phyloP scores from a whole-genome alignment of 2,329 filamentous ascomycete genomes.

The Aspergillaceae sp. region DNA sequence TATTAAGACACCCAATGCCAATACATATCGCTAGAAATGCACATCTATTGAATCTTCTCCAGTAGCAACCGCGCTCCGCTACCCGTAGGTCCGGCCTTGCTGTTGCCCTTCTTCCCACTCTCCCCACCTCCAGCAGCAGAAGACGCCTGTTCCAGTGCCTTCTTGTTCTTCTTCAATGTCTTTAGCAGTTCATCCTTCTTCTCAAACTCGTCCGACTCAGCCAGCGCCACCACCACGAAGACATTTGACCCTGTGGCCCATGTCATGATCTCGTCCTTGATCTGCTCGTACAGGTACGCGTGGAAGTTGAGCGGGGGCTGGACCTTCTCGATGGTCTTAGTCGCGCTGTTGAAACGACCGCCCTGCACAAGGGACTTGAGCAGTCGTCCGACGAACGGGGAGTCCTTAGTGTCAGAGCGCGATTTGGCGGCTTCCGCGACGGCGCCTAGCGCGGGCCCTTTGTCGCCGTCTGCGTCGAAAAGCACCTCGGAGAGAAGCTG shows the following conservation, averaged over 20 bases:
- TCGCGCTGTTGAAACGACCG: constrained; percentile 69
- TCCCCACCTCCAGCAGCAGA: constrained; percentile 43
- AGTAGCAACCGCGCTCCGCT: constrained; percentile 38
- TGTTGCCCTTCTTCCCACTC: constrained; percentile 31
- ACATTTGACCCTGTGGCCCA: constrained; percentile 85
- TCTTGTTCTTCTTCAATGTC: constrained; percentile 64
- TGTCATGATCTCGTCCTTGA: constrained; percentile 62
- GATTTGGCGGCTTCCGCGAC: constrained; percentile 43
- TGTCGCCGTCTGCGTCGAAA: constrained; percentile 66
- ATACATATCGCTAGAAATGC: background rate
- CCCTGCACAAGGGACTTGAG: constrained; percentile 86
- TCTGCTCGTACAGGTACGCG: constrained; percentile 69
- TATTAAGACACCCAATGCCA: background rate
- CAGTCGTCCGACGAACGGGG: constrained; percentile 66
- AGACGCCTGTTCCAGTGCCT: constrained; percentile 52
- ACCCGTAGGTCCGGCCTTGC: constrained; percentile 33
- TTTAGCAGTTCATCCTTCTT: constrained; percentile 59
- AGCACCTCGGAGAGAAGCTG: constrained; percentile 79
- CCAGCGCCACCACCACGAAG: constrained; percentile 73
- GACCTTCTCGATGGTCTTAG: constrained; percentile 61
- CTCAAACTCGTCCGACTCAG: constrained; percentile 66
- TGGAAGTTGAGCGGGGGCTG: constrained; percentile 75
- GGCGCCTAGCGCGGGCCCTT: constrained; percentile 63
- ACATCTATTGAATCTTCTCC: constrained; percentile 25
- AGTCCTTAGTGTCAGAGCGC: constrained; percentile 47